Evolutionary conservation across 768 basidiomycete species (phyloP), one percentile per base, ranked within the genome.

Genomic region (Phylloporus sp.): DNA sequence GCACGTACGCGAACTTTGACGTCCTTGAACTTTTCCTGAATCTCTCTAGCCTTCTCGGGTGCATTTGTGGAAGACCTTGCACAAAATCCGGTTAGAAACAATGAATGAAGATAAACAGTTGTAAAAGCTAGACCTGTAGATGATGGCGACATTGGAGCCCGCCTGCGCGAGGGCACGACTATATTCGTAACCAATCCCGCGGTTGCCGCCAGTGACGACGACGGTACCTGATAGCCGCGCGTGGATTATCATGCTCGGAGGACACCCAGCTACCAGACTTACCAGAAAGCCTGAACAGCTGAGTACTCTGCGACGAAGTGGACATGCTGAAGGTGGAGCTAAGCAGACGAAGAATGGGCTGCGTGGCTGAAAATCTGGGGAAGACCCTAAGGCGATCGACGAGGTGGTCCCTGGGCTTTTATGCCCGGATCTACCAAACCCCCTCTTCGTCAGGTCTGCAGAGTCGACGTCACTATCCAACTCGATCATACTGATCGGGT

Each of bases 141-240:
- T 80, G 10, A 86, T 78, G 24, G 81, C 83, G 4, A 86, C 80
- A 45, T 77, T 77, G 0, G 75, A 77, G 24, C 81, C 80, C 0
- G 83, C 78, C 39, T 72, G 59, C 18, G 81, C 81, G 31, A 81
- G 70, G 2, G 81, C 80, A 32, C 71, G 66, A 23, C 77, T 76
- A 48, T 76, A 79, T 2, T 78, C 82, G 27, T 66, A 71, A 2
- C 85, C 85, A 42, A 86, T 84, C 10, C 84, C 84, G 38, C 78
- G 71, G 57, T 79, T 81, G 2, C 82, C 82, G 4, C 84, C 84
- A 0, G 85, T 85, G 41, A 86, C 74, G 28, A 85, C 74, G 49
- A 79, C 67, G 42, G 75, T 76, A 0, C 63, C 79, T 73, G 9
- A 64, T 76, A n/a, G 18, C 4, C 35, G 23, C 8, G 16, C 9